Base-by-base conservation (phyloP, 306 rosid genomes). In the Trifolium subterraneum region DNA sequence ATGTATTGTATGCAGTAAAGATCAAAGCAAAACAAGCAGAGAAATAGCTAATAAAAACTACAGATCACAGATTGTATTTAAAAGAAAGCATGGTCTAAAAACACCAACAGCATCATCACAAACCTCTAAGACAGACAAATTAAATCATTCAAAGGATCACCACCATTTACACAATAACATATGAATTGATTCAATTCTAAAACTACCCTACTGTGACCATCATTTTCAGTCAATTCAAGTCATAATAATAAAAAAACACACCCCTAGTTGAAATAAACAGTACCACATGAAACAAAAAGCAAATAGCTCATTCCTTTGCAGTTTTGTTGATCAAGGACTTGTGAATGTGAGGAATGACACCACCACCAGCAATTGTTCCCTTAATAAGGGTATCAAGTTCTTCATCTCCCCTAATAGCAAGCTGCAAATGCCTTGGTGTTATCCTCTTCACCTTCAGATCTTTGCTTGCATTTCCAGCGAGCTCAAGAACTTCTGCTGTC, bases 341-440 rank as follows among this genome's bases (percentile, higher is more conserved):
- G 90, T 93, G 98, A 55, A 93, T 93, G 66, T 91, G 98, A 69
- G 98, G 98, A 58, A 93, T 93, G 70, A 93, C 98, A 44, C 98
- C 98, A 27, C 98, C 98, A 48, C 98, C 98, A 64, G 98, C 98
- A 86, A 93, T 93, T 44, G 98, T 93, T 6, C 98, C 98, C 35
- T 93, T 93, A 35, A 93, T 91, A 44, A 93, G 96, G 2, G 97
- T 93, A 82, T 93, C 98, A 1, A 93, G 94, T 79, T 93, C 98
- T 75, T 93, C 98, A 51, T 93, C 98, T 87, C 98, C 98, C 64
- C 98, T 76, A 14, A 93, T 93, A 1, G 98, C 98, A 10, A 93
- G 89, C 79, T 93, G 98, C 84, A 93, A 86, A 79, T 93, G 98
- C 83, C 98, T 85, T 8, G 98, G 98, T 14, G 98, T 93, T 59